Conservation (phyloP, 345 rosid genomes). For the Erucastrum elatum region DNA sequence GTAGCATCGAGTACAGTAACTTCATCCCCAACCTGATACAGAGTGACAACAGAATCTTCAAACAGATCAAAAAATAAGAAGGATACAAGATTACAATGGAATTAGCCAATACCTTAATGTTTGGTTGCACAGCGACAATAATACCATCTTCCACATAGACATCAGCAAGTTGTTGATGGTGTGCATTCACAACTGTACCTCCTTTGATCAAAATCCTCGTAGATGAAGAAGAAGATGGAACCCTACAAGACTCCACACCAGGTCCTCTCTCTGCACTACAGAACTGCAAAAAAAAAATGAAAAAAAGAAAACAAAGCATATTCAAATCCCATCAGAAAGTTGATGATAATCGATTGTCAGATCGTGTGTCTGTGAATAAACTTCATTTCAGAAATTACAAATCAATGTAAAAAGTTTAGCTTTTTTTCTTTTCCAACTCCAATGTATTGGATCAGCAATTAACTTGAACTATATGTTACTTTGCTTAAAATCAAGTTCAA, state of each 20-base stretch:
- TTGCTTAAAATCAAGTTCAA: neutral
- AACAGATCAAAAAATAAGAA: neutral
- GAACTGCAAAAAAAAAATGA: conserved; percentile 40
- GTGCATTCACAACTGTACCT: conserved; percentile 90
- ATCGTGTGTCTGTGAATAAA: neutral
- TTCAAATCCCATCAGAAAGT: conserved; percentile 1
- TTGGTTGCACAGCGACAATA: conserved; percentile 67
- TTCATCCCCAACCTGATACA: conserved; percentile 79
- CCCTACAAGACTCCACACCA: conserved; percentile 50
- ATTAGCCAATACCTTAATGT: conserved; percentile 44
- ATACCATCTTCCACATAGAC: conserved; percentile 84
- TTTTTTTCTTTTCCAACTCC: neutral
- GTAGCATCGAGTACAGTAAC: conserved; percentile 83
- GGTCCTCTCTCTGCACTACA: conserved; percentile 56
- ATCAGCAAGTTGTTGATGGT: conserved; percentile 78
- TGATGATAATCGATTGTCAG: neutral
- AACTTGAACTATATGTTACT: neutral
- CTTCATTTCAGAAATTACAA: neutral
- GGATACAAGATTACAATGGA: neutral
- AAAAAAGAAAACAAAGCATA: too few species aligned
- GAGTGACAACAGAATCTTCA: conserved; percentile 11
- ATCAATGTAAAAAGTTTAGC: neutral
- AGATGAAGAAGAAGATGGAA: conserved; percentile 40
- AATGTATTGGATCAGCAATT: neutral
- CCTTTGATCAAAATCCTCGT: conserved; percentile 81